phyloP scores from a whole-genome alignment of 2,329 filamentous ascomycete genomes.

The Gaeumannomyces sp. region DNA sequence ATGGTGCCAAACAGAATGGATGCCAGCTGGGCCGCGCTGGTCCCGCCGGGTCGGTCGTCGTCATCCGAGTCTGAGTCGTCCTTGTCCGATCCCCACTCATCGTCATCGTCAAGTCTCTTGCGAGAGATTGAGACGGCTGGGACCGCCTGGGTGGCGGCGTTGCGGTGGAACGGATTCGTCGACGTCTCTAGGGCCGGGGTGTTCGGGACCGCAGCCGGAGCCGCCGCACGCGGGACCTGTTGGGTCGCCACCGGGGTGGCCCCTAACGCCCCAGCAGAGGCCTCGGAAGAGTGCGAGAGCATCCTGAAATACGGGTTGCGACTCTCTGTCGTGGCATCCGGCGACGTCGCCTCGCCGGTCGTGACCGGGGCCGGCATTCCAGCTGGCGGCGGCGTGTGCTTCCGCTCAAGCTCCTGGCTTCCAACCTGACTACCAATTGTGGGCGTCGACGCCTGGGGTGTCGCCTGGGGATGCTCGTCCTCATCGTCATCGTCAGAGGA shows the following conservation, averaged over 20 bases:
- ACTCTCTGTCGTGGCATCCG: conserved; percentile 60
- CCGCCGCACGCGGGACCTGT: conserved; percentile 34
- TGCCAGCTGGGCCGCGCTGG: conserved; percentile 83
- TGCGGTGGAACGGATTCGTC: conserved; percentile 95
- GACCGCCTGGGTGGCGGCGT: conserved; percentile 56
- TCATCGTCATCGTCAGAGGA: conserved; percentile 77
- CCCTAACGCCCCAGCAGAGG: conserved; percentile 36
- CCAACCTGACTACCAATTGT: conserved; percentile 46
- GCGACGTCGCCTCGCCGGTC: conserved; percentile 43
- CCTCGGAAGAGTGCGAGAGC: conserved; percentile 63
- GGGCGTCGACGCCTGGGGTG: conserved; percentile 54
- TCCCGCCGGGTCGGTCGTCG: conserved; percentile 71
- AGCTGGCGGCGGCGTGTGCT: conserved; percentile 37
- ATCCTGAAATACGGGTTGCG: conserved; percentile 95
- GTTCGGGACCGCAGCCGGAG: conserved; percentile 35
- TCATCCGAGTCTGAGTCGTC: conserved; percentile 61
- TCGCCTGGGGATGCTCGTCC: conserved; percentile 53
- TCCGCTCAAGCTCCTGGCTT: conserved; percentile 49
- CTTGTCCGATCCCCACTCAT: conserved; percentile 81
- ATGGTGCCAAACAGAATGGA: conserved; percentile 96
- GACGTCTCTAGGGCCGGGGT: conserved; percentile 51
- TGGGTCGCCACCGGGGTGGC: conserved; percentile 34
- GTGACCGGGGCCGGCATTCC: conserved; percentile 33
- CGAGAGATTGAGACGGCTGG: conserved; percentile 47
- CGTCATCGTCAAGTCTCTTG: conserved; percentile 46